These are phyloP conservation scores for Colletotrichum horii DNA, from an alignment of 2,329 filamentous ascomycete species.

Conservation along the genomic window DNA sequence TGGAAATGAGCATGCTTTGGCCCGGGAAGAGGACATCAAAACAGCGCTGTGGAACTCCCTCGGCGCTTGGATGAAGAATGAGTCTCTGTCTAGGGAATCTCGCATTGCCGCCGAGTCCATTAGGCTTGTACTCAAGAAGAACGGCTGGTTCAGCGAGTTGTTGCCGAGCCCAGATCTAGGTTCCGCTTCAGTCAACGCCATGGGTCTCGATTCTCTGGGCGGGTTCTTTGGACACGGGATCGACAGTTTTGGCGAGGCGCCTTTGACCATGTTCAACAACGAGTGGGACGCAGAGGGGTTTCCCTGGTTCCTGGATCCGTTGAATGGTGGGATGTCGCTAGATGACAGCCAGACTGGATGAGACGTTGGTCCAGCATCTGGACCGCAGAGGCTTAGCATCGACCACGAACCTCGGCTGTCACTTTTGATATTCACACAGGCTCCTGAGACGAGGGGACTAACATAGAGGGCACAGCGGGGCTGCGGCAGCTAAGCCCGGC, in stretches of 20 bases:
- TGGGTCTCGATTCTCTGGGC: not conserved
- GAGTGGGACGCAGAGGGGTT: not conserved
- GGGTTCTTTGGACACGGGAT: not conserved
- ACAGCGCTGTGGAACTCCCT: not conserved
- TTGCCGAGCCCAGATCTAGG: not conserved
- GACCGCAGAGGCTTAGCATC: no score
- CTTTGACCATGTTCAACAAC: not conserved
- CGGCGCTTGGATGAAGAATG: not conserved
- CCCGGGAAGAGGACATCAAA: not conserved
- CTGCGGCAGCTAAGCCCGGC: no score
- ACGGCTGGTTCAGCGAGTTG: not conserved
- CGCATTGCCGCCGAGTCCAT: not conserved
- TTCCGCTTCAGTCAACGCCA: not conserved
- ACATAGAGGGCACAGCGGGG: no score
- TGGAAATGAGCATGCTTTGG: not conserved
- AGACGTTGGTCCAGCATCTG: no score
- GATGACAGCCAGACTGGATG: not conserved
- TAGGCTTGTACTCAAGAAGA: not conserved
- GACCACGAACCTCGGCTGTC: no score
- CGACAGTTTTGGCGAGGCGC: not conserved
- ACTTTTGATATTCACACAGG: no score
- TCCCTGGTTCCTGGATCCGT: not conserved
- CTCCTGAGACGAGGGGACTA: no score
- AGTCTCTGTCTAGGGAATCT: not conserved
- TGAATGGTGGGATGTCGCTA: not conserved